Evolutionary conservation across 495 filamentous ascomycete species (phyloP), one percentile per base, ranked within the genome.

Genomic region (Aspergillus carlsbadensis): DNA sequence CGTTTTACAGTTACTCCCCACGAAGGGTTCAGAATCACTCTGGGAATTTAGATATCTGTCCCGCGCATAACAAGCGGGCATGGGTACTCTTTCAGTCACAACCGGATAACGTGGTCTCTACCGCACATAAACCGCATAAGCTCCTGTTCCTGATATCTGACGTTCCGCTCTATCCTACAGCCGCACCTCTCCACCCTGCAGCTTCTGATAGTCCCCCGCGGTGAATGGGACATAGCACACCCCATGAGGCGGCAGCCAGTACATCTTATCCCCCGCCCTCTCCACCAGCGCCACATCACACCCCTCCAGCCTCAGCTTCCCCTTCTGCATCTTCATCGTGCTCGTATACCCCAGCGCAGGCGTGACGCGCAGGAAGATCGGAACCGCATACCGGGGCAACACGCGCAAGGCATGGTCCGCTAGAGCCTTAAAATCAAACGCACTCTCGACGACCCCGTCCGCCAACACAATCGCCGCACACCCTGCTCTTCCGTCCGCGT

Each of bases 321-420:
- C 39, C 52, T 54, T 54, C 41, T 54, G 52, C 52, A 54, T 17
- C 29, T 54, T 54, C 36, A 43, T 54, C 2, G 39, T 54, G 4
- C 52, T 40, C 0, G 52, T 54, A 31, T 43, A 43, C 24, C 26
- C 41, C 52, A 54, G 31, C 15, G 22, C 22, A 5, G 10, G 8
- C 8, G 39, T 40, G 8, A 45, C 40, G 1, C 52, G 11, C 29
- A 47, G 24, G 34, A 47, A 55, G 6, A 55, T n/a, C 5, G 52
- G 52, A 2, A 47, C 43, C 42, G 52, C 52, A 47, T 55, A 55
- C 15, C 52, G 40, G 6, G 52, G 52, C 41, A 55, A 10, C 43
- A 13, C 13, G 10, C 3, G 26, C n/a, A 15, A 15, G 15, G 24
- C 29, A 15, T 35, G 5, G 17, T 47, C 29, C 13, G 29, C 52